phyloP scores from a whole-genome alignment of 352 stramenopile genomes.

The Globisporangium uncinulatum region DNA sequence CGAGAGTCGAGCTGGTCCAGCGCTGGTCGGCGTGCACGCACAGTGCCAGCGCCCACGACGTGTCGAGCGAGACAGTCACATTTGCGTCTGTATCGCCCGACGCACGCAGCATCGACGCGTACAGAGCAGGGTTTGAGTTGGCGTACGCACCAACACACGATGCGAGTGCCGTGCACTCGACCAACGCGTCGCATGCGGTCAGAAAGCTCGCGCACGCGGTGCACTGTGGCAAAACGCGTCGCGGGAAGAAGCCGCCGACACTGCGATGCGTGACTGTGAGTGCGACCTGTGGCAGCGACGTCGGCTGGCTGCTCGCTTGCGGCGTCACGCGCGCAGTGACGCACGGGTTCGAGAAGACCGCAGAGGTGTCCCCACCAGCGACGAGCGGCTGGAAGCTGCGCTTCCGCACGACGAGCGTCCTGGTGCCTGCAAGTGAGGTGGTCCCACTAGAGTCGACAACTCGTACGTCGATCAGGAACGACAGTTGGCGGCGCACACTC shows the following conservation, averaged over 20 bases:
- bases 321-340: not conserved
- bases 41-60: slow-evolving; percentile 3
- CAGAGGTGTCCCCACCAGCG: not conserved
- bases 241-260: slow-evolving; percentile 7
- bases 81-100: not conserved
- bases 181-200: not conserved
- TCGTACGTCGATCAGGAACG: slow-evolving; percentile 4
- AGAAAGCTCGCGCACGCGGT: not conserved
- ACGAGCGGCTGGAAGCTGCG: slow-evolving; percentile 1
- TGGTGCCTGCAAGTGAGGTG: not conserved
- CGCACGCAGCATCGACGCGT: slow-evolving; percentile 1
- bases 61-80: not conserved
- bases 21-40: not conserved
- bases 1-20: slow-evolving; percentile 1
- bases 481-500: not conserved
- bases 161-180: slow-evolving; percentile 10
- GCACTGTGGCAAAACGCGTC: not conserved
- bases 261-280: not conserved
- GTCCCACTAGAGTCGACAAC: not conserved
- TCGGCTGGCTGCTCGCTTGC: not conserved
- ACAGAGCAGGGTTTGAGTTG: slow-evolving; percentile 1
- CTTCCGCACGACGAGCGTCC: not conserved
- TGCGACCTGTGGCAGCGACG: not conserved
- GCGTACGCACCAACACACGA: slow-evolving; percentile 3
- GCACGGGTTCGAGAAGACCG: slow-evolving; percentile 1